A percentile compares a stretch with the other conserved stretches of the same genome.
Evolutionary conservation across 2,329 filamentous ascomycete species (phyloP).

Genomic region (Trichoderma sp.): DNA sequence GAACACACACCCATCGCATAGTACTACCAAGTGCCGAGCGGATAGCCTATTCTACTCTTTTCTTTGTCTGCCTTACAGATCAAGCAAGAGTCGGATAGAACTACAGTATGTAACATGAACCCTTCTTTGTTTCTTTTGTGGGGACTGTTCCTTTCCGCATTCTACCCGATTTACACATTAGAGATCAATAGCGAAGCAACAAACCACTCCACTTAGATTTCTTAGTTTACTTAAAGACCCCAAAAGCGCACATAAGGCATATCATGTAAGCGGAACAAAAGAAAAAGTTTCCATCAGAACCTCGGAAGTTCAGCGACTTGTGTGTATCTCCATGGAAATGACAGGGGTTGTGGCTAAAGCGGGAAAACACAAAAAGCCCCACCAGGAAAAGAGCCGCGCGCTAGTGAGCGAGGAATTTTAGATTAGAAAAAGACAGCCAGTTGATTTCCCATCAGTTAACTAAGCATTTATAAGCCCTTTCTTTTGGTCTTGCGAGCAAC

Average conservation of each 20-base stretch:
- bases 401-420: background rate
- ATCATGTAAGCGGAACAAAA: background rate
- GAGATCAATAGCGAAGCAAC: background rate
- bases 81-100: background rate
- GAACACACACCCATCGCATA: background rate
- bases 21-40: background rate
- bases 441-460: slow-evolving; percentile 8
- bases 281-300: background rate
- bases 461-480: slow-evolving; percentile 21
- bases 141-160: background rate
- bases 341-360: background rate
- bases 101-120: background rate
- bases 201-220: background rate
- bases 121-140: background rate
- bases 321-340: background rate
- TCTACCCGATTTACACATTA: background rate
- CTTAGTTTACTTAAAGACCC: background rate
- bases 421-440: background rate
- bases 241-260: background rate
- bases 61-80: background rate
- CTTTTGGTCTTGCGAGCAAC: too few species aligned
- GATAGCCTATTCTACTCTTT: background rate
- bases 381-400: slow-evolving; percentile 6
- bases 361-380: background rate
- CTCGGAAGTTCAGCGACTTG: background rate